phyloP scores from a whole-genome alignment of 148 eudicot species.

The Rhododendron mucronatum region DNA sequence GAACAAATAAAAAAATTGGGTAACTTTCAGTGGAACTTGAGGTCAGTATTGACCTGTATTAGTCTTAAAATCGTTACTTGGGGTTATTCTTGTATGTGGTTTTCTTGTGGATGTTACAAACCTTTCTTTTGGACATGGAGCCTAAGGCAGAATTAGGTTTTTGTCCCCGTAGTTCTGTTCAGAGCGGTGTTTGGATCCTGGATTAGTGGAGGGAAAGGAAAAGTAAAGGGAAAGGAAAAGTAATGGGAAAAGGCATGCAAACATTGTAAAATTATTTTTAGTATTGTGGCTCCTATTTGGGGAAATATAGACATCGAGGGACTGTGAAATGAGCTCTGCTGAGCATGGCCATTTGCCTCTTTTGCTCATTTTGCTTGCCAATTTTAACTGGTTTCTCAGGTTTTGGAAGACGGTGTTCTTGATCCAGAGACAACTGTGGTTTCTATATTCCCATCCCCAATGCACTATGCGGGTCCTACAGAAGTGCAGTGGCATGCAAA shows the following conservation, averaged over 20 bases:
- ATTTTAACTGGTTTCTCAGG: constrained; percentile 32
- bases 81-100: background rate
- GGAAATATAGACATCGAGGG: background rate
- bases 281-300: background rate
- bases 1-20: background rate
- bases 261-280: background rate
- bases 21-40: background rate
- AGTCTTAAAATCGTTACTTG: background rate
- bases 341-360: background rate
- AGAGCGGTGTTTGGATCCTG: background rate
- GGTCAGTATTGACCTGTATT: background rate
- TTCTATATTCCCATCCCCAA: constrained; percentile 92
- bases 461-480: constrained; percentile 98
- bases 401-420: constrained; percentile 83
- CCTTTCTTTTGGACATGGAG: background rate
- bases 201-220: background rate
- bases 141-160: too few relatives aligned
- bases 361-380: background rate
- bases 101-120: background rate
- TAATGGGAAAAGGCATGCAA: background rate
- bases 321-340: background rate
- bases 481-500: constrained; percentile 99
- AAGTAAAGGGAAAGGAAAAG: background rate
- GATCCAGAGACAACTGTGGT: constrained; percentile 95
- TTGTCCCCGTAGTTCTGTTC: too few relatives aligned